Conservation (phyloP, 192 early-diverging fungal species). For the Entophlyctis luteolus region DNA sequence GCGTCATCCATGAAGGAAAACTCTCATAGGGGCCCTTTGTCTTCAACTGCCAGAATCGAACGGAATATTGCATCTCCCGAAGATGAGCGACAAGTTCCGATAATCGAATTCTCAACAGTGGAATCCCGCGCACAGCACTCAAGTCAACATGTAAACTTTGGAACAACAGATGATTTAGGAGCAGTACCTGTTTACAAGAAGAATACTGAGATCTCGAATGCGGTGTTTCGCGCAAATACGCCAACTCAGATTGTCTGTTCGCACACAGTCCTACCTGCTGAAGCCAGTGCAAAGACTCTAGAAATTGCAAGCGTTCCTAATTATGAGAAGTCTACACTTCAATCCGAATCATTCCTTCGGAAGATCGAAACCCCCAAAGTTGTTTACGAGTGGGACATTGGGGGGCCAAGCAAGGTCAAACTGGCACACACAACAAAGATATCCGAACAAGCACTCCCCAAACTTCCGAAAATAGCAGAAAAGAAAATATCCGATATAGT, state of each 20-base stretch:
- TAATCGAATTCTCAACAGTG: too few species aligned
- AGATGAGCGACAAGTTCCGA: too few species aligned
- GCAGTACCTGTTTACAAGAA: too few species aligned
- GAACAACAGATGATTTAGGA: too few species aligned
- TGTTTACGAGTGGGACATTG: slow-evolving; percentile 26
- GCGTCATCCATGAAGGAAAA: not conserved
- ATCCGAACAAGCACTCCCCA: not conserved
- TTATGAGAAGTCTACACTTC: not conserved
- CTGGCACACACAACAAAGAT: not conserved
- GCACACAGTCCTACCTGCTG: not conserved
- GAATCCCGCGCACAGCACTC: too few species aligned
- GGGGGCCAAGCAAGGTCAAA: slow-evolving; percentile 1
- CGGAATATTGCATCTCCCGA: too few species aligned
- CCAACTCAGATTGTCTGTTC: not conserved
- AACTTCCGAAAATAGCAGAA: not conserved
- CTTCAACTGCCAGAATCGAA: too few species aligned
- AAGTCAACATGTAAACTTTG: too few species aligned
- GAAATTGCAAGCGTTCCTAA: not conserved
- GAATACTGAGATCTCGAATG: not conserved
- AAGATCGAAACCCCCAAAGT: not conserved
- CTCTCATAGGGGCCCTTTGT: too few species aligned
- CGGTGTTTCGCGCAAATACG: not conserved
- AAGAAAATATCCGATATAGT: not conserved
- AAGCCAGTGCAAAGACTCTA: not conserved
- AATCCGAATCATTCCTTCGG: not conserved